phyloP scores from a whole-genome alignment of 306 rosid species.

The Castanopsis chinensis region DNA sequence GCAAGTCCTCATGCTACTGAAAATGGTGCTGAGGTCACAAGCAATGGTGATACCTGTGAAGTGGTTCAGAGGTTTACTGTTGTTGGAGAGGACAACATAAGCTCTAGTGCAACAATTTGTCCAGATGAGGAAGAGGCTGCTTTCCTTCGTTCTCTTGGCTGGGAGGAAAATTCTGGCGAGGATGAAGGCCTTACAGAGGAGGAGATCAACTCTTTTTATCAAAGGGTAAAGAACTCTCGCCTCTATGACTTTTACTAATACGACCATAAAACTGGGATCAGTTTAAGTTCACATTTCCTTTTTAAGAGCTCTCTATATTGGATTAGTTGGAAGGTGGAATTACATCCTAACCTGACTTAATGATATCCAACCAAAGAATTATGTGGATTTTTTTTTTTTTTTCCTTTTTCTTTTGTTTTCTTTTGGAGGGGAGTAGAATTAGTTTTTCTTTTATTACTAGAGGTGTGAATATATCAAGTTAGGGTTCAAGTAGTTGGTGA shows the following conservation, averaged over 20 bases:
- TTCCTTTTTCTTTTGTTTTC: background rate
- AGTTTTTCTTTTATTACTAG: background rate
- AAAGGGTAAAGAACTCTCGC: conserved; percentile 51
- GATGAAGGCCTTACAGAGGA: conserved; percentile 96
- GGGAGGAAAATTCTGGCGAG: conserved; percentile 92
- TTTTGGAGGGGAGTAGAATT: conserved; percentile 1
- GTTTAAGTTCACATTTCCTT: background rate
- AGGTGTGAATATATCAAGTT: background rate
- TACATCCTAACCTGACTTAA: background rate
- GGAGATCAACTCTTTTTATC: conserved; percentile 80
- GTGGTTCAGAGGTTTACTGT: conserved; percentile 45
- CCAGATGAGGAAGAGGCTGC: conserved; percentile 95
- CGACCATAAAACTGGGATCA: background rate
- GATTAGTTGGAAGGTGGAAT: background rate
- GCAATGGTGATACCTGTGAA: conserved; percentile 52
- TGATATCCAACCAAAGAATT: background rate
- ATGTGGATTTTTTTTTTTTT: background rate
- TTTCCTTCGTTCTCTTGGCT: conserved; percentile 96
- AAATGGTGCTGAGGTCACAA: conserved; percentile 53
- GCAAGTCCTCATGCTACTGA: conserved; percentile 45
- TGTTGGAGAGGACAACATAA: conserved; percentile 31
- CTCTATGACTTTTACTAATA: background rate
- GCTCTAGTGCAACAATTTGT: conserved; percentile 44
- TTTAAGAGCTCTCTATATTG: background rate
- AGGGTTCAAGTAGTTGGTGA: background rate